Percentiles rank a stretch among this genome's conserved stretches.
These are phyloP conservation scores for Pyracantha coccinea DNA, from an alignment of 331 rosid species.

Conservation along the genomic window DNA sequence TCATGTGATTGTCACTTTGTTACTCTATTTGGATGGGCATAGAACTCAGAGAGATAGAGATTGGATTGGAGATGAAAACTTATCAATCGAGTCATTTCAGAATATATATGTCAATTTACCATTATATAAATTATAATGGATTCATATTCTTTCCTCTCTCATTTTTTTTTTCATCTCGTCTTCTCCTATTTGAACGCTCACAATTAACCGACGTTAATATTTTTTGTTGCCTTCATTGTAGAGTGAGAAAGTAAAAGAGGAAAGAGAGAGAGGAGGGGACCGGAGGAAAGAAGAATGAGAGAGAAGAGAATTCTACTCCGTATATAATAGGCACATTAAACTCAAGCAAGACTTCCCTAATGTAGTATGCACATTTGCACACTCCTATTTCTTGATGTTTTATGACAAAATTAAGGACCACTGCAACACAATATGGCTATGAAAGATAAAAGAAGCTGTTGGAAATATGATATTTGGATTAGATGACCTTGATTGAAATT, in stretches of 20 bases:
- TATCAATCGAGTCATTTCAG: conserved; percentile 11
- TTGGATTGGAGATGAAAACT: background rate
- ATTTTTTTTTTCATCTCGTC: too few species aligned
- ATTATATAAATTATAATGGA: too few species aligned
- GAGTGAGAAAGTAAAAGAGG: too few species aligned
- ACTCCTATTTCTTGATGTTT: background rate
- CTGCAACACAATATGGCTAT: background rate
- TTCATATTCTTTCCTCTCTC: too few species aligned
- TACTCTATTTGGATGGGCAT: conserved; percentile 1
- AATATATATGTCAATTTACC: conserved; percentile 4
- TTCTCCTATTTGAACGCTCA: too few species aligned
- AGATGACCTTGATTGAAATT: too few species aligned
- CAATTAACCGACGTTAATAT: too few species aligned
- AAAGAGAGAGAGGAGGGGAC: too few species aligned
- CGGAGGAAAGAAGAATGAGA: too few species aligned
- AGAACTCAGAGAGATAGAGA: background rate
- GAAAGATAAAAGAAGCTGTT: background rate
- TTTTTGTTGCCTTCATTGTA: too few species aligned
- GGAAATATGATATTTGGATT: too few species aligned
- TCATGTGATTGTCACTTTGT: background rate
- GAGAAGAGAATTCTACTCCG: too few species aligned
- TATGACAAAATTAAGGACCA: background rate
- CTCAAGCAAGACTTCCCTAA: conserved; percentile 17
- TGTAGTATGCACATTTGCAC: conserved; percentile 1
- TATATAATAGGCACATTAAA: background rate